These are phyloP conservation scores for Begonia fuchsioides DNA, from an alignment of 306 rosid genomes.

Conservation along the genomic window DNA sequence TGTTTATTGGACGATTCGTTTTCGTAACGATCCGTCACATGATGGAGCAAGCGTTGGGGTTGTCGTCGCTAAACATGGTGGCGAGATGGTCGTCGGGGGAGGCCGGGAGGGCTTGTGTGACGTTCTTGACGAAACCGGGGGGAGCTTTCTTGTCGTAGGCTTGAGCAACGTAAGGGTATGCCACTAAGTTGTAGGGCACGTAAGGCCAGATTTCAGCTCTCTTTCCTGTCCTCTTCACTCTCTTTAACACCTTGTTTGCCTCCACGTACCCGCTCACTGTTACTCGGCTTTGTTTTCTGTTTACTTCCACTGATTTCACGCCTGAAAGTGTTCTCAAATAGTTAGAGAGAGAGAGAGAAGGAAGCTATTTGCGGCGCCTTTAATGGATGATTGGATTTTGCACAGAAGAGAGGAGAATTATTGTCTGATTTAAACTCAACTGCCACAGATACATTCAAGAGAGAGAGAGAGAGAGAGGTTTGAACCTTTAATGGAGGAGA, in stretches of 20 bases:
- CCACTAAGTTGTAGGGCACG: constrained; percentile 11
- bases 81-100: constrained; percentile 10
- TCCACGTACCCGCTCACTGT: constrained; percentile 70
- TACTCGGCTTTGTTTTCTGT: constrained; percentile 61
- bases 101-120: constrained; percentile 2
- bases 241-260: constrained; percentile 61
- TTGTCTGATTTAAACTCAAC: no score
- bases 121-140: constrained; percentile 9
- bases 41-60: constrained; percentile 12
- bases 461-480: not conserved
- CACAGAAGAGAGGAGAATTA: no score
- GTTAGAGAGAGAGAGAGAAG: constrained; percentile 1
- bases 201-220: constrained; percentile 38
- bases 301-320: constrained; percentile 66
- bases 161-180: constrained; percentile 10
- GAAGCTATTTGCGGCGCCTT: no score
- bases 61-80: constrained; percentile 12
- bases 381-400: no score
- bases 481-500: constrained; percentile 7
- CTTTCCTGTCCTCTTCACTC: constrained; percentile 53
- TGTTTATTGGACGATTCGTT: no score
- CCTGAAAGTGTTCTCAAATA: constrained; percentile 20
- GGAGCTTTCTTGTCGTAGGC: constrained; percentile 15
- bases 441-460: no score
- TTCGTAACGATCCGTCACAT: not conserved